Conservation (phyloP, 768 basidiomycete species). For the Hortiboletus campestris region DNA sequence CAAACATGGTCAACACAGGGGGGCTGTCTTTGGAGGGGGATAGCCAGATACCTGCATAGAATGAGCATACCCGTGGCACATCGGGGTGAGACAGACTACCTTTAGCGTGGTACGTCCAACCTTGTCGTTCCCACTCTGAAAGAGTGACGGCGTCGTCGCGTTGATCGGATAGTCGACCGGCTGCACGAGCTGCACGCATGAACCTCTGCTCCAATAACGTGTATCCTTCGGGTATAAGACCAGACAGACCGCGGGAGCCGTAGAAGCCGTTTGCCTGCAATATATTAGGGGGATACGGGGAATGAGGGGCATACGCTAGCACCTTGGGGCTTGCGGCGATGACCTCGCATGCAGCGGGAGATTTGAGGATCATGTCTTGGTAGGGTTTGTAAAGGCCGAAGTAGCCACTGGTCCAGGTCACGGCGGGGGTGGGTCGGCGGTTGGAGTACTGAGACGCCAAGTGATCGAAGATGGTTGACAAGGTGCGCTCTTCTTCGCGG, state of each 20-base stretch:
- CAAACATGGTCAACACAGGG: slow-evolving; percentile 81
- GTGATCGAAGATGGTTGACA: slow-evolving; percentile 58
- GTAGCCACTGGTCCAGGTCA: slow-evolving; percentile 93
- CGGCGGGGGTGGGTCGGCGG: slow-evolving; percentile 37
- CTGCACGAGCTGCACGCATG: slow-evolving; percentile 58
- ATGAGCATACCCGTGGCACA: neutral
- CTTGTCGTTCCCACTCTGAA: slow-evolving; percentile 81
- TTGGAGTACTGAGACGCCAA: slow-evolving; percentile 25
- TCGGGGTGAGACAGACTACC: slow-evolving; percentile 44
- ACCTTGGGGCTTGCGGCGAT: slow-evolving; percentile 89
- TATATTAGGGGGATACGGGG: neutral
- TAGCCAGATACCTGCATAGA: slow-evolving; percentile 73
- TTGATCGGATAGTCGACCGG: slow-evolving; percentile 37
- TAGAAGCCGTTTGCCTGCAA: slow-evolving; percentile 93
- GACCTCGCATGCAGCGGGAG: slow-evolving; percentile 62
- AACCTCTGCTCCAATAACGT: slow-evolving; percentile 85
- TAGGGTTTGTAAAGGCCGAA: slow-evolving; percentile 85
- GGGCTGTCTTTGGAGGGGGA: slow-evolving; percentile 50
- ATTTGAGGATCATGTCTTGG: slow-evolving; percentile 65
- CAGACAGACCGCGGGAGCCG: slow-evolving; percentile 84
- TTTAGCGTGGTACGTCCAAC: slow-evolving; percentile 99
- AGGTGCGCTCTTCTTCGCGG: slow-evolving; percentile 75
- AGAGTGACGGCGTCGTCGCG: slow-evolving; percentile 55
- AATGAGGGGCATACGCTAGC: slow-evolving; percentile 10
- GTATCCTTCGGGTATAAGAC: slow-evolving; percentile 94